Percentiles rank a stretch among this genome's conserved stretches.
These are phyloP conservation scores for Trichophyton simii DNA, from an alignment of 2,329 filamentous ascomycete genomes.

Conservation along the genomic window DNA sequence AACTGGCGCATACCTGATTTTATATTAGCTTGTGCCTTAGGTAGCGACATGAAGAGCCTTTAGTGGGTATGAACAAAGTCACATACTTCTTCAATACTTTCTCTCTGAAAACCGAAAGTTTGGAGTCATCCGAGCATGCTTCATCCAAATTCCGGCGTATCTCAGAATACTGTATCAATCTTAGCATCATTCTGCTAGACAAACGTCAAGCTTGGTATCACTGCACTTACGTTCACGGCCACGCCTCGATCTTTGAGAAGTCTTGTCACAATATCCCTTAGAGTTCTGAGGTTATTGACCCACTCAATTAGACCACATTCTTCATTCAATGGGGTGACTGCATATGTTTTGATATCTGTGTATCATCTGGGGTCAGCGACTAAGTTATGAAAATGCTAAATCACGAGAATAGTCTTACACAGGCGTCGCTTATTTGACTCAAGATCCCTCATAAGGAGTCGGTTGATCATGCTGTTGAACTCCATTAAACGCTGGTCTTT, in stretches of 20 bases:
- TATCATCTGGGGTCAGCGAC: slow-evolving; percentile 7
- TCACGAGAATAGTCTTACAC: slow-evolving; percentile 32
- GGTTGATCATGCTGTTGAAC: slow-evolving; percentile 96
- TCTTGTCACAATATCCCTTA: slow-evolving; percentile 76
- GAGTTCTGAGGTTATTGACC: slow-evolving; percentile 89
- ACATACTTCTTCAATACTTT: slow-evolving; percentile 39
- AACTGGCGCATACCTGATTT: slow-evolving; percentile 60
- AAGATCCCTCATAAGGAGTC: slow-evolving; percentile 79
- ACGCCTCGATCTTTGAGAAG: slow-evolving; percentile 67
- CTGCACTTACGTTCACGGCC: slow-evolving; percentile 31
- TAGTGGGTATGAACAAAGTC: slow-evolving; percentile 3
- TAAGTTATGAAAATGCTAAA: not conserved
- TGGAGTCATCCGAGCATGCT: slow-evolving; percentile 49
- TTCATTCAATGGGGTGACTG: slow-evolving; percentile 91
- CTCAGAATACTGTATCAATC: slow-evolving; percentile 49
- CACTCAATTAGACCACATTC: slow-evolving; percentile 97
- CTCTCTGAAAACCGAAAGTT: slow-evolving; percentile 60
- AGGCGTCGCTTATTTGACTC: slow-evolving; percentile 81
- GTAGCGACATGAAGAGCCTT: not conserved
- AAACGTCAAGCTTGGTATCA: not conserved
- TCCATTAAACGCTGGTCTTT: slow-evolving; percentile 99
- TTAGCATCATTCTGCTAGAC: not conserved
- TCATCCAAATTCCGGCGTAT: slow-evolving; percentile 51
- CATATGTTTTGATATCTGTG: slow-evolving; percentile 79
- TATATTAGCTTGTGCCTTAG: not conserved